Evolutionary conservation across 176 grass and related monocot genomes (phyloP), one percentile per base, ranked within the genome.

Genomic region (Oryza nivara): DNA sequence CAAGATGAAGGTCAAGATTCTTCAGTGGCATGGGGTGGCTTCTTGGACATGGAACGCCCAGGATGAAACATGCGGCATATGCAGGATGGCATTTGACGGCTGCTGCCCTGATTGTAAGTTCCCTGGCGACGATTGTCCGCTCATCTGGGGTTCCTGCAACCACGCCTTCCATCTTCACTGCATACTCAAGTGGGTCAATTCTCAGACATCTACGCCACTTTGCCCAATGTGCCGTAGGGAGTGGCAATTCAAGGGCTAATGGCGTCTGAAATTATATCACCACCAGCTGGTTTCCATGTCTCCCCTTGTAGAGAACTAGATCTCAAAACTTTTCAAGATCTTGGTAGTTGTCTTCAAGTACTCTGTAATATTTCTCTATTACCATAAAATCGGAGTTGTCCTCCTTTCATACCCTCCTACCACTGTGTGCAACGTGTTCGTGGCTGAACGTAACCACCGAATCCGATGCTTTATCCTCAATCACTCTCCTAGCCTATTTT

Each of bases 61-160:
- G 52, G 94, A 93, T 40, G 91, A 96, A 54, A 93, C 91, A 7
- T 96, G 94, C 68, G 91, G 94, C 28, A 96, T 96, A 76, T 96
- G 91, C 74, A 88, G 91, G 73, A 93, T 96, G 94, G 91, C 89
- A 12, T 96, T 96, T 74, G 91, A 96, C 0, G 89, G 94, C 16
- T 96, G 94, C 81, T 96, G 91, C 54, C 91, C 94, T 54, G 91
- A 96, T 81, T 96, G 94, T 79, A 96, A 91, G 77, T 96, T 96
- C 86, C 94, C 94, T 14, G 94, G 94, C 26, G 91, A 96, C 5
- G 94, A 96, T 32, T 96, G 94, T 84, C 91, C 91, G 0, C 82
- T 96, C 68, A 91, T 96, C 71, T 96, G 91, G 91, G 94, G 36
- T 5, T 38, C 36, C 36, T 93, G 94, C 70, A 96, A 93, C 74